phyloP scores from a whole-genome alignment of 306 rosid genomes.

The Albizia julibrissin region DNA sequence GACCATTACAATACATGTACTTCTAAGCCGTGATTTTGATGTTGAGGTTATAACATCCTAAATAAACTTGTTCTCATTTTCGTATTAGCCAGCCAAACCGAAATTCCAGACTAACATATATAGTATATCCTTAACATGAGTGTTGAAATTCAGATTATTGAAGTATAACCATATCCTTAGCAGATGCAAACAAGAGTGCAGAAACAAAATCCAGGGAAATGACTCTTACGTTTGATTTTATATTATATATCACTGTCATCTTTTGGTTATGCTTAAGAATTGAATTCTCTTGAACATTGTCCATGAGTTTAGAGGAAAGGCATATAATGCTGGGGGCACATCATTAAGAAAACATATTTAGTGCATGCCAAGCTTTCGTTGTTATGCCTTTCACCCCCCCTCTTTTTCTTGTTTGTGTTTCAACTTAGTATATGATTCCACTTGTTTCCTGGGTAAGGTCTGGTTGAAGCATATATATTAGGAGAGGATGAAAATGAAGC shows the following conservation, averaged over 20 bases:
- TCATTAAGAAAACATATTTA: slow-evolving; percentile 6
- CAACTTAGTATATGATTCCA: slow-evolving; percentile 49
- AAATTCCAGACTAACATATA: neutral
- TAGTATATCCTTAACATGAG: neutral
- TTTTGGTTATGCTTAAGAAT: slow-evolving; percentile 33
- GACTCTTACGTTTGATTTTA: slow-evolving; percentile 8
- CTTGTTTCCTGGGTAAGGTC: slow-evolving; percentile 28
- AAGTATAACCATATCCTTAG: neutral
- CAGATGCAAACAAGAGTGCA: neutral
- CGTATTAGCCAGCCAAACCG: neutral
- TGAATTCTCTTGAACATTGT: slow-evolving; percentile 44
- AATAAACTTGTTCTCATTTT: neutral
- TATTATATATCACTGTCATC: slow-evolving; percentile 3
- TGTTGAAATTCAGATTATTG: neutral
- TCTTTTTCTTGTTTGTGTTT: slow-evolving; percentile 14
- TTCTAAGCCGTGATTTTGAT: neutral
- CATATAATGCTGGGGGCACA: slow-evolving; percentile 27
- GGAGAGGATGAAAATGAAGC: slow-evolving; percentile 26
- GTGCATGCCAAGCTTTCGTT: slow-evolving; percentile 7
- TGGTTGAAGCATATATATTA: neutral
- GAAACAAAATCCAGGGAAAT: neutral
- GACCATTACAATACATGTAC: slow-evolving; percentile 6
- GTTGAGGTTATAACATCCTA: slow-evolving; percentile 1
- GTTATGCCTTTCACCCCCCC: neutral
- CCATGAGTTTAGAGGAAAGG: slow-evolving; percentile 44